phyloP scores from a whole-genome alignment of 768 basidiomycete species.

The Naganishia friedmannii region DNA sequence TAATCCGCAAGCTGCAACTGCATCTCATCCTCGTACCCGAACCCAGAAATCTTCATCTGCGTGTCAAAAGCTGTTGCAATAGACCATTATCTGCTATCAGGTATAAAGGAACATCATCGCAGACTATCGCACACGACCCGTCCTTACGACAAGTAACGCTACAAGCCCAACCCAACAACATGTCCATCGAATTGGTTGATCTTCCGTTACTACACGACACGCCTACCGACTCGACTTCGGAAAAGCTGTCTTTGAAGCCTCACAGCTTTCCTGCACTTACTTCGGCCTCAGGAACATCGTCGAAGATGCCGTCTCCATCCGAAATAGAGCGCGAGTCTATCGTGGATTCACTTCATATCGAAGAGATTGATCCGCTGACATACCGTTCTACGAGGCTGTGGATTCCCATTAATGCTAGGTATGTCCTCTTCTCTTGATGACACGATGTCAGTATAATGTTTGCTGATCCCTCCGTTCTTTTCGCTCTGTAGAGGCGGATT shows the following conservation, averaged over 20 bases:
- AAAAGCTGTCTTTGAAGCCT: slow-evolving; percentile 1
- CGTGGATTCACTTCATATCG: slow-evolving; percentile 31
- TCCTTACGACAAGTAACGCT: too few species aligned
- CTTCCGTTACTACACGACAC: slow-evolving; percentile 5
- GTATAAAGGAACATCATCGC: too few species aligned
- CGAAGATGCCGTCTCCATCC: slow-evolving; percentile 10
- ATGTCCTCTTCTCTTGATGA: not conserved
- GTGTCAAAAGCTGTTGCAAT: too few species aligned
- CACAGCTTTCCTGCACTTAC: slow-evolving; percentile 28
- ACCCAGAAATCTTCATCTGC: too few species aligned
- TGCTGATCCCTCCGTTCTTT: not conserved
- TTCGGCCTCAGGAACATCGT: slow-evolving; percentile 18
- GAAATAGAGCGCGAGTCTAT: slow-evolving; percentile 26
- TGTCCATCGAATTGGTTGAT: slow-evolving; percentile 19
- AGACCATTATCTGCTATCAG: too few species aligned
- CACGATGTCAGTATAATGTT: too few species aligned
- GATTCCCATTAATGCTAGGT: slow-evolving; percentile 28
- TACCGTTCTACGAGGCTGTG: slow-evolving; percentile 24
- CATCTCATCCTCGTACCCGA: too few species aligned
- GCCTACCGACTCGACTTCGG: slow-evolving; percentile 1
- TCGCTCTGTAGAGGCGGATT: slow-evolving; percentile 44
- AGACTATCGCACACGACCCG: too few species aligned
- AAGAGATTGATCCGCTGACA: slow-evolving; percentile 26
- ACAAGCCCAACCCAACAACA: not conserved
- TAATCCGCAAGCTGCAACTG: too few species aligned